Evolutionary conservation across 768 basidiomycete species (phyloP), one percentile per base, ranked within the genome.

Genomic region (Agaricus sinodeliciosus): DNA sequence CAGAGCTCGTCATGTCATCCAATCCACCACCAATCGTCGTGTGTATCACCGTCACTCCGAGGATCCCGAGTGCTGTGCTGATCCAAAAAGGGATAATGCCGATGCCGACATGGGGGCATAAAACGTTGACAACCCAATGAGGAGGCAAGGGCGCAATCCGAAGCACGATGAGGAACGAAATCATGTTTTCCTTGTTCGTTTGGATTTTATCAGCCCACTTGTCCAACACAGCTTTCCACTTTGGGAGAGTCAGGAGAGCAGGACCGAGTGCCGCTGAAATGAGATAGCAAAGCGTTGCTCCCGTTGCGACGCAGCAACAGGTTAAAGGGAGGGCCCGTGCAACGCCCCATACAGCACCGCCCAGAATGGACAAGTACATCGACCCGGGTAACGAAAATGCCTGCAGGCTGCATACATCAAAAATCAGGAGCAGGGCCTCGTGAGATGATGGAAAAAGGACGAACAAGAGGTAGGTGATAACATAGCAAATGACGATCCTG

Each of bases 351-450:
- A 96, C 88, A 0, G 95, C 95, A 31, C 95, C 95, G 16, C 90
- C 94, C 11, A 97, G 82, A 62, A 98, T 96, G 49, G 93, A 93
- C 44, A 98, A 81, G 65, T 98, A 98, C 94, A 98, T 95, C 40
- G 93, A 95, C 1, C 94, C 94, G 0, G 95, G 94, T 12, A 97
- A 78, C 6, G 94, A 94, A 70, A 97, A 98, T 0, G 93, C 92
- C 75, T 98, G 94, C 6, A 97, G 76, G 70, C 94, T 95, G 54
- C 49, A 53, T 58, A 55, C 39, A 16, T 19, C 37, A 39, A 35
- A 22, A 27, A 46, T 55, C 41, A 52, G 51, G 3, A 26, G 16
- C 26, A 45, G n/a, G 43, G 52, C 22, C 9, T 18, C 12, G 16
- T 22, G 41, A 43, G 46, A 31, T 57, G 9, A 57, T 51, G 53